Evolutionary conservation across 2,329 filamentous ascomycete genomes (phyloP).

Genomic region (Bipolaris bicolor): DNA sequence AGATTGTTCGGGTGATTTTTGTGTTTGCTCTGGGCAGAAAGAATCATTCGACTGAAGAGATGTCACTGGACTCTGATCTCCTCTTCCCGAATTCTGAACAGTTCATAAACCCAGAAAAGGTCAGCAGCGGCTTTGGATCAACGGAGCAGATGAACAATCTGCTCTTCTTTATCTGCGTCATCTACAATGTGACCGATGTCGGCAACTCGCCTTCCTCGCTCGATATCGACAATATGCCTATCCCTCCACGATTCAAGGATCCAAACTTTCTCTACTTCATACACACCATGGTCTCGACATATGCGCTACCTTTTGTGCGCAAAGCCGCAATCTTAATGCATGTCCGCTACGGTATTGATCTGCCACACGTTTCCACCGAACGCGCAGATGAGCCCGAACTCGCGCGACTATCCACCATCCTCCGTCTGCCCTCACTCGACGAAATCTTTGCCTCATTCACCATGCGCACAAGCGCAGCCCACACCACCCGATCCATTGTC

Average conservation of each 20-base stretch:
- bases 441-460: conserved; percentile 72
- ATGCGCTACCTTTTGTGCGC: conserved; percentile 87
- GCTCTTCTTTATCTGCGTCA: conserved; percentile 40
- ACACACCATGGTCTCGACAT: conserved; percentile 67
- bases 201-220: conserved; percentile 32
- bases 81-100: conserved; percentile 24
- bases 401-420: conserved; percentile 75
- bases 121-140: conserved; percentile 27
- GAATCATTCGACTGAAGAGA: conserved; percentile 12
- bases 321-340: conserved; percentile 85
- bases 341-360: conserved; percentile 86
- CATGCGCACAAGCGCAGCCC: conserved; percentile 32
- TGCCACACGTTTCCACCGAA: conserved; percentile 66
- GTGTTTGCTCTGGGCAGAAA: conserved; percentile 51
- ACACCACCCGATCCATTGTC: conserved; percentile 58
- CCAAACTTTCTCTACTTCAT: conserved; percentile 45
- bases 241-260: conserved; percentile 35
- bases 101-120: conserved; percentile 38
- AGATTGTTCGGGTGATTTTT: conserved; percentile 81
- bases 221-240: conserved; percentile 33
- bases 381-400: conserved; percentile 75
- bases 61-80: conserved; percentile 5
- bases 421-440: conserved; percentile 79
- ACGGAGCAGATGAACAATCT: conserved; percentile 40
- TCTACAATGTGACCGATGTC: conserved; percentile 38